A percentile compares a stretch with the other conserved stretches of the same genome.
phyloP scores from a whole-genome alignment of 1,139 yeast genomes.

The Saccharomyces pastorianus region DNA sequence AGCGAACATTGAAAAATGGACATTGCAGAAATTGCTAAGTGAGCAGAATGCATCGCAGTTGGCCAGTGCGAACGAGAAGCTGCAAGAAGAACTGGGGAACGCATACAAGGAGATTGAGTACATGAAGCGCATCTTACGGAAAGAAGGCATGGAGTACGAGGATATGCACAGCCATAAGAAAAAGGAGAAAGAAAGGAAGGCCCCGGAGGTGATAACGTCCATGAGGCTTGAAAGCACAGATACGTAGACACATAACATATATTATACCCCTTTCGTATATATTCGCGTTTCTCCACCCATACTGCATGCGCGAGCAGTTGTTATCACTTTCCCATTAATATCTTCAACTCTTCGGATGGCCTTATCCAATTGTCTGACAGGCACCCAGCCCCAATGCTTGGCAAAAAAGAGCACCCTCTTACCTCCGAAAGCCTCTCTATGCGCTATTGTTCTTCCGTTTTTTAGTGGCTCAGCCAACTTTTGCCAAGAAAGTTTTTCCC shows the following conservation, averaged over 20 bases:
- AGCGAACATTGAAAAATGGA: constrained; percentile 86
- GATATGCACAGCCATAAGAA: constrained; percentile 3
- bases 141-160: constrained; percentile 11
- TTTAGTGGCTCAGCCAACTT: background rate
- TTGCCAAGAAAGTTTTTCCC: background rate
- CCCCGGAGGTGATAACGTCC: background rate
- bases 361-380: too few species aligned
- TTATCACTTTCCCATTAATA: background rate
- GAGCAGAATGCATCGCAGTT: constrained; percentile 86
- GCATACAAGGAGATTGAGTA: constrained; percentile 87
- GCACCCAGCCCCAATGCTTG: too few species aligned
- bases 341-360: background rate
- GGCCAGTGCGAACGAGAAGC: constrained; percentile 66
- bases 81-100: constrained; percentile 71
- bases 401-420: too few species aligned
- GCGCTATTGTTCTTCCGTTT: background rate
- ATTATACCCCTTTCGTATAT: too few species aligned
- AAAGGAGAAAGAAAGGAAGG: background rate
- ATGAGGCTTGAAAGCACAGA: background rate
- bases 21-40: constrained; percentile 79
- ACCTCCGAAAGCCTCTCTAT: background rate
- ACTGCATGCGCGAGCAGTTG: background rate
- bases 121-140: constrained; percentile 45
- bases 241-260: background rate
- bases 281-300: too few species aligned